phyloP scores from a whole-genome alignment of 2,329 filamentous ascomycete genomes.

The Pseudogymnoascus sp. region DNA sequence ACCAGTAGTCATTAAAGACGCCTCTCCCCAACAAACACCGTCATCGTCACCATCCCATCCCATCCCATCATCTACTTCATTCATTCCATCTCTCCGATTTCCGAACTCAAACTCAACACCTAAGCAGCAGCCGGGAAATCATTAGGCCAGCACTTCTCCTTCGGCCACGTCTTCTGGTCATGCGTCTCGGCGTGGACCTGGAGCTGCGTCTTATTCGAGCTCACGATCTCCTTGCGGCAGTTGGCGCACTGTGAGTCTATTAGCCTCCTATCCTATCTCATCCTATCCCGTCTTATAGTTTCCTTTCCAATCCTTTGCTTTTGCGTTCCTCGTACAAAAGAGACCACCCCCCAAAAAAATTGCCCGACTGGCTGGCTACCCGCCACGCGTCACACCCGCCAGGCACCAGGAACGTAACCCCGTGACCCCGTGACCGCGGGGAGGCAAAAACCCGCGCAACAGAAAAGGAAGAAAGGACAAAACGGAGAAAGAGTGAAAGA shows the following conservation, averaged over 20 bases:
- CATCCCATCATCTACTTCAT: not conserved
- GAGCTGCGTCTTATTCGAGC: constrained; percentile 43
- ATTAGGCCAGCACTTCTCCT: constrained; percentile 52
- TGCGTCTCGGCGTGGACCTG: constrained; percentile 47
- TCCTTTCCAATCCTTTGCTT: too few relatives aligned
- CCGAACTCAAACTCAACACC: too few relatives aligned
- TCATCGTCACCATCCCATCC: not conserved
- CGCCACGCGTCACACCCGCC: not conserved
- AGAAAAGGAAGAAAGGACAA: not conserved
- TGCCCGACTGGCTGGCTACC: too few relatives aligned
- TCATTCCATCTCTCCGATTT: too few relatives aligned
- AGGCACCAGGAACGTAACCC: constrained; percentile 6
- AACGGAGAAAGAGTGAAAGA: too few relatives aligned
- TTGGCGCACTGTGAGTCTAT: constrained; percentile 37
- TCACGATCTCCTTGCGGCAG: constrained; percentile 44
- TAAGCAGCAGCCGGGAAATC: constrained; percentile 33
- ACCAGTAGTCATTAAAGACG: constrained; percentile 8
- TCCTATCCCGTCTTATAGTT: too few relatives aligned
- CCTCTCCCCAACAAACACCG: constrained; percentile 1
- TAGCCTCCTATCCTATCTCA: constrained; percentile 13
- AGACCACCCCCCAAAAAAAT: too few relatives aligned
- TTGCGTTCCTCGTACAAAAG: too few relatives aligned
- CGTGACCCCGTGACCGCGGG: not conserved
- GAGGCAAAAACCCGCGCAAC: constrained; percentile 6
- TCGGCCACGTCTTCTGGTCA: constrained; percentile 42